These are phyloP conservation scores for Blastocystis sp. DNA, from an alignment of 352 stramenopile species.

Conservation along the genomic window DNA sequence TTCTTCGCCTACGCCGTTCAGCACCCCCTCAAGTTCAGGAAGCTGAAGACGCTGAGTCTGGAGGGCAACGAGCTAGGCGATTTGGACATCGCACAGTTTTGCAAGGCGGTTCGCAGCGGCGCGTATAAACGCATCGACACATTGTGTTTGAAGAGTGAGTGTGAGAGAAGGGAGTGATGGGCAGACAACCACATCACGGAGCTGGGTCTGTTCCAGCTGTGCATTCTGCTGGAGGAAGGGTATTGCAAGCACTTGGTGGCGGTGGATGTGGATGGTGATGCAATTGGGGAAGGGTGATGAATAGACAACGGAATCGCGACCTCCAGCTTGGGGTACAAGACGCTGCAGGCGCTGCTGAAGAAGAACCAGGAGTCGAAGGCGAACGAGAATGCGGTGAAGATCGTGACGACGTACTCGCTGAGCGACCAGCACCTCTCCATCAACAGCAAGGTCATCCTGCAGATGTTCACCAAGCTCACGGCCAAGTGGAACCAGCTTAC, in stretches of 20 bases:
- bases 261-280: conserved; percentile 40
- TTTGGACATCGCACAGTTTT: conserved; percentile 42
- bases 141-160: conserved; percentile 44
- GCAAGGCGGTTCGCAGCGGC: conserved; percentile 10
- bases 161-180: background rate
- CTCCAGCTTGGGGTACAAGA: conserved; percentile 15
- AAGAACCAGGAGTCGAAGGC: conserved; percentile 23
- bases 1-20: conserved; percentile 15
- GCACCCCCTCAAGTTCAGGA: conserved; percentile 45
- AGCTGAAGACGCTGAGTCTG: conserved; percentile 33
- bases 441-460: conserved; percentile 65
- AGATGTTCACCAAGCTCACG: conserved; percentile 66
- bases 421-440: conserved; percentile 62
- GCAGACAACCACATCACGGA: conserved; percentile 59
- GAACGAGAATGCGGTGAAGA: conserved; percentile 21
- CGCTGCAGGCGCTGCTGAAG: conserved; percentile 37
- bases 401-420: conserved; percentile 39
- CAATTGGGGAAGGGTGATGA: background rate
- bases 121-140: conserved; percentile 9
- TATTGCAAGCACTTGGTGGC: conserved; percentile 22
- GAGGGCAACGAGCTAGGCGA: conserved; percentile 44
- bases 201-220: conserved; percentile 35
- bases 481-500: conserved; percentile 63
- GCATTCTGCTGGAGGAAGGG: conserved; percentile 49
- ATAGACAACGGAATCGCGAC: conserved; percentile 18